phyloP scores from a whole-genome alignment of 2,329 filamentous ascomycete genomes.

The Acephala macrosclerotiorum region DNA sequence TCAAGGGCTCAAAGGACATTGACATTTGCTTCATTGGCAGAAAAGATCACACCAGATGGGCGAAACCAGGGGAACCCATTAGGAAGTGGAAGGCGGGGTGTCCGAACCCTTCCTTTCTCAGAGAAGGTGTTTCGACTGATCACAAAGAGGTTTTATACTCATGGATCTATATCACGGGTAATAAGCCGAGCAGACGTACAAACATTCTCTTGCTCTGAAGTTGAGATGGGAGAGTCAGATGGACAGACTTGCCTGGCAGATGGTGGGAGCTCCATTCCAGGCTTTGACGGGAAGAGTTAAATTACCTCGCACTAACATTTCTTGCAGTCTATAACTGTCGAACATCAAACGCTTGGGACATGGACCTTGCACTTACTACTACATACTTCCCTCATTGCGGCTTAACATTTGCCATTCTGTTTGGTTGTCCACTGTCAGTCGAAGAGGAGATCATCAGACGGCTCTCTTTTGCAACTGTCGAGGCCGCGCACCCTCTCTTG shows the following conservation, averaged over 20 bases:
- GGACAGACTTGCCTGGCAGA: conserved; percentile 11
- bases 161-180: conserved; percentile 20
- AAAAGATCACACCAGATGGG: not conserved
- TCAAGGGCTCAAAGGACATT: conserved; percentile 13
- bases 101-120: conserved; percentile 21
- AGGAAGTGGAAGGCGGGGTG: conserved; percentile 8
- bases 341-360: conserved; percentile 19
- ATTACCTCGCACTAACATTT: conserved; percentile 2
- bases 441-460: conserved; percentile 20
- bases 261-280: conserved; percentile 6
- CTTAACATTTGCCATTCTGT: conserved; percentile 20
- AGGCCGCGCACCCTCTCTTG: conserved; percentile 39
- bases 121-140: conserved; percentile 17
- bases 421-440: conserved; percentile 20
- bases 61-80: not conserved
- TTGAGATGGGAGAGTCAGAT: conserved; percentile 17
- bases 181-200: conserved; percentile 21
- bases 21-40: conserved; percentile 11
- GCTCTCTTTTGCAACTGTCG: conserved; percentile 10
- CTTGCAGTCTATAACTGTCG: conserved; percentile 21
- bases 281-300: not conserved
- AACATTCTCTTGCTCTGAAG: conserved; percentile 16
- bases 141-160: conserved; percentile 16
- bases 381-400: conserved; percentile 21
- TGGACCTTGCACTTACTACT: conserved; percentile 21